Conservation (phyloP, 768 basidiomycete species). For the Asterophora lycoperdoides region DNA sequence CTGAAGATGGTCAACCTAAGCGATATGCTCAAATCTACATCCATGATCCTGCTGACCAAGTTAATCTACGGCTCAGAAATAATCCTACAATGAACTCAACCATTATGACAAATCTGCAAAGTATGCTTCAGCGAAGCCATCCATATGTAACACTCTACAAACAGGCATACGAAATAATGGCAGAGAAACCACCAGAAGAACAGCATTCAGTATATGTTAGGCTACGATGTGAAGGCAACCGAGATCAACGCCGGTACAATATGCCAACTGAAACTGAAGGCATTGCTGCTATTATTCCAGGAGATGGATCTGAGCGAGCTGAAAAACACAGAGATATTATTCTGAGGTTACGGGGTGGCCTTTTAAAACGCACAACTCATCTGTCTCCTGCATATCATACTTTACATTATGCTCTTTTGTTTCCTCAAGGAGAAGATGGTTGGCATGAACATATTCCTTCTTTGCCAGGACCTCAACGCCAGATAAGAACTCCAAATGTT, state of each 20-base stretch:
- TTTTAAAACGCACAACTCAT: slow-evolving; percentile 29
- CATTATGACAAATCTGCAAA: slow-evolving; percentile 19
- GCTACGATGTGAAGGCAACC: neutral
- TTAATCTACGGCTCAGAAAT: slow-evolving; percentile 13
- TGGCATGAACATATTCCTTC: slow-evolving; percentile 29
- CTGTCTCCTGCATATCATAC: slow-evolving; percentile 31
- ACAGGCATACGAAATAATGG: slow-evolving; percentile 21
- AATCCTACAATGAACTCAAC: slow-evolving; percentile 8
- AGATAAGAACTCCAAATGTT: slow-evolving; percentile 11
- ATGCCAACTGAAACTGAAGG: slow-evolving; percentile 37
- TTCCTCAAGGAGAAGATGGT: slow-evolving; percentile 35
- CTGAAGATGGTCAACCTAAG: slow-evolving; percentile 18
- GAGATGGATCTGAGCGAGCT: slow-evolving; percentile 23
- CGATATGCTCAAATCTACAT: slow-evolving; percentile 37
- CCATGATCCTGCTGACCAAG: slow-evolving; percentile 30
- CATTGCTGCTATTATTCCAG: slow-evolving; percentile 40
- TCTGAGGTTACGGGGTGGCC: slow-evolving; percentile 17
- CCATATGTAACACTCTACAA: slow-evolving; percentile 17
- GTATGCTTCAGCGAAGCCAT: slow-evolving; percentile 12
- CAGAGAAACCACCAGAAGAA: neutral
- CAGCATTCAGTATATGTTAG: slow-evolving; percentile 6
- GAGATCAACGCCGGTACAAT: slow-evolving; percentile 30
- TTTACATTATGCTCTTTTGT: slow-evolving; percentile 42
- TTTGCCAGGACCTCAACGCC: neutral
- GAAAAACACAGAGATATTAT: slow-evolving; percentile 30